Evolutionary conservation across 257 asterid genomes (phyloP).

Genomic region (Penstemon newberryi): DNA sequence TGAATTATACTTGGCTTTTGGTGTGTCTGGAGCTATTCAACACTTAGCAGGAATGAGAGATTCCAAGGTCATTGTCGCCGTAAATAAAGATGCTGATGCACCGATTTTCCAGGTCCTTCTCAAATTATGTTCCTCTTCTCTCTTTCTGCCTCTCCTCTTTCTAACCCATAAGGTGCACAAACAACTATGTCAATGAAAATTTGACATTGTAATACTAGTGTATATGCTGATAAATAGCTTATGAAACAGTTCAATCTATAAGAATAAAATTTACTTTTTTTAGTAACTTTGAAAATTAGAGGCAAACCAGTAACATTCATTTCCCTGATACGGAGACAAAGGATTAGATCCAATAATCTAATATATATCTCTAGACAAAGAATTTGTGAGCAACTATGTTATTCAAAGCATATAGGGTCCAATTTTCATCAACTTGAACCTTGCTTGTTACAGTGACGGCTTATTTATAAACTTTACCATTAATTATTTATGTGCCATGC

Average conservation of each 20-base stretch:
- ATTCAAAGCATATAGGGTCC: too few species aligned
- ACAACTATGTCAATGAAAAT: too few species aligned
- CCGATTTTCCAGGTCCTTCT: slow-evolving; percentile 85
- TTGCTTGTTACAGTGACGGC: not conserved
- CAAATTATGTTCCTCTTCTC: not conserved
- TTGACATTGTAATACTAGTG: too few species aligned
- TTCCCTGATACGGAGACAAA: not conserved
- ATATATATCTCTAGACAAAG: too few species aligned
- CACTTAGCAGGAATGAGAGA: slow-evolving; percentile 98
- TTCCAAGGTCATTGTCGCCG: slow-evolving; percentile 93
- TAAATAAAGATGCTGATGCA: slow-evolving; percentile 94
- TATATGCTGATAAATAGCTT: too few species aligned
- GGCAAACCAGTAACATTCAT: not conserved
- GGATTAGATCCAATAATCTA: not conserved
- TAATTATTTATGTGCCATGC: not conserved
- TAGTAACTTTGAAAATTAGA: not conserved
- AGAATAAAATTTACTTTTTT: not conserved
- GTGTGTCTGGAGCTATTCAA: slow-evolving; percentile 98
- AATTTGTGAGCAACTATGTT: not conserved
- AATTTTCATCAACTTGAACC: too few species aligned
- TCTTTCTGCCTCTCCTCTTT: not conserved
- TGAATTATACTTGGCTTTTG: slow-evolving; percentile 89
- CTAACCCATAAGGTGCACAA: not conserved
- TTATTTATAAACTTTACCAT: not conserved
- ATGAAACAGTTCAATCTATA: too few species aligned